Base-by-base conservation (phyloP, 805 yeast species). In the Yamadazyma philogaea region DNA sequence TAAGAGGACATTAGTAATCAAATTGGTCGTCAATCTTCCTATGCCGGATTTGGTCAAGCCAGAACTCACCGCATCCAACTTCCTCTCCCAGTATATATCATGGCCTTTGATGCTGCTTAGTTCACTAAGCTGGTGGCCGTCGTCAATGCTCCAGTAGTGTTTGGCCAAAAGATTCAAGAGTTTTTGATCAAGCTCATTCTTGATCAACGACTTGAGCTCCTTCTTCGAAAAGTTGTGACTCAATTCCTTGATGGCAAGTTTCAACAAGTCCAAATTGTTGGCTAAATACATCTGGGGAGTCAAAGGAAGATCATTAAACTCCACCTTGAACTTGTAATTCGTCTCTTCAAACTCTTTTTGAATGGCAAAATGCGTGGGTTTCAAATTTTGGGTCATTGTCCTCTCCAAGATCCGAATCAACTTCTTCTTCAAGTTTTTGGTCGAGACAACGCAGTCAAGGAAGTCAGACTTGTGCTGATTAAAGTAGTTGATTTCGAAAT, bases 241-340 rank as follows among this genome's bases (percentile, higher is more conserved):
- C 51, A 95, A 77, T 48, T 91, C 96, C 60, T 93, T 91, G 45
- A 91, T 82, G 0, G 88, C 83, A 30, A 85, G 72, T 61, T 93
- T 93, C 56, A 95, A 73, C 38, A 85, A 69, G 61, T 93, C 99
- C 26, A 93, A 79, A 43, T 93, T 87, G 57, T 87, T 91, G 17
- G 97, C 96, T 52, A 93, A 73, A 58, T 93, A 93, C 45, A 95
- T 87, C 56, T 89, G 93, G 12, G 98, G 96, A 0, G 99, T 93
- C 49, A 93, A 72, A 27, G 84, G 87, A 41, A 97, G 78, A 63
- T 93, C 99, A 59, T 93, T 93, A 64, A 89, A 93, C 62, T 93
- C 97, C 18, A 93, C 99, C 61, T 93, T 93, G 68, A 88, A 93
- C 59, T 84, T 81, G 60, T 93, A 93, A 1, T 93, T 70, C 0